Evolutionary conservation across 441 rosid genomes (phyloP).

Genomic region (Adansonia grandidieri): DNA sequence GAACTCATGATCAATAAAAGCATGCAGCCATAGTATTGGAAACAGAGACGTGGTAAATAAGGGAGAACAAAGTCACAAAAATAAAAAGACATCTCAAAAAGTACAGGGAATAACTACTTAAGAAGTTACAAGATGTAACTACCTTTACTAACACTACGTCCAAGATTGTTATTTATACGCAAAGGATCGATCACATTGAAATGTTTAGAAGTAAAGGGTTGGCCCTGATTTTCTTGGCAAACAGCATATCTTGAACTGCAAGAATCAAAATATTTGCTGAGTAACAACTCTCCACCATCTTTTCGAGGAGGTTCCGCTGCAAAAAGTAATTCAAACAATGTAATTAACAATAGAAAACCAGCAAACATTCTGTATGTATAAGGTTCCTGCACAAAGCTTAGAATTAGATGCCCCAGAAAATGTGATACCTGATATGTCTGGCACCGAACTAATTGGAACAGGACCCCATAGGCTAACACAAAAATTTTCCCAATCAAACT

Average conservation of each 20-base stretch:
- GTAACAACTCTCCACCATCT: slow-evolving; percentile 69
- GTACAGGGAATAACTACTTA: not conserved
- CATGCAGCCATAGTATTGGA: not conserved
- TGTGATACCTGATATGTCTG: slow-evolving; percentile 78
- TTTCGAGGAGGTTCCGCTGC: slow-evolving; percentile 91
- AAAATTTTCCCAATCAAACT: slow-evolving; percentile 98
- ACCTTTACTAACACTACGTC: slow-evolving; percentile 99
- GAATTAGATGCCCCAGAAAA: slow-evolving; percentile 27
- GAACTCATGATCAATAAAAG: not conserved
- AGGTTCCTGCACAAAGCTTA: slow-evolving; percentile 19
- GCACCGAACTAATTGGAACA: slow-evolving; percentile 81
- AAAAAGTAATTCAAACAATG: slow-evolving; percentile 30
- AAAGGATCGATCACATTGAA: slow-evolving; percentile 38
- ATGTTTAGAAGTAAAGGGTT: slow-evolving; percentile 77
- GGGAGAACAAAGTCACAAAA: not conserved
- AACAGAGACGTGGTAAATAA: not conserved
- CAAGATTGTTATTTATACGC: slow-evolving; percentile 97
- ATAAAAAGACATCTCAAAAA: not conserved
- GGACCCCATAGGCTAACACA: slow-evolving; percentile 99
- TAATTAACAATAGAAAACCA: slow-evolving; percentile 26
- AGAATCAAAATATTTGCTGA: slow-evolving; percentile 65
- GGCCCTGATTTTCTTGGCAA: slow-evolving; percentile 81
- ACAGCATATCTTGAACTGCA: slow-evolving; percentile 79
- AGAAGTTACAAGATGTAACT: slow-evolving; percentile 21
- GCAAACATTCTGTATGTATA: slow-evolving; percentile 19